Percentiles rank a stretch among this genome's conserved stretches.
Evolutionary conservation across 2,329 filamentous ascomycete species (phyloP).

Genomic region (Xylariaceae sp.): DNA sequence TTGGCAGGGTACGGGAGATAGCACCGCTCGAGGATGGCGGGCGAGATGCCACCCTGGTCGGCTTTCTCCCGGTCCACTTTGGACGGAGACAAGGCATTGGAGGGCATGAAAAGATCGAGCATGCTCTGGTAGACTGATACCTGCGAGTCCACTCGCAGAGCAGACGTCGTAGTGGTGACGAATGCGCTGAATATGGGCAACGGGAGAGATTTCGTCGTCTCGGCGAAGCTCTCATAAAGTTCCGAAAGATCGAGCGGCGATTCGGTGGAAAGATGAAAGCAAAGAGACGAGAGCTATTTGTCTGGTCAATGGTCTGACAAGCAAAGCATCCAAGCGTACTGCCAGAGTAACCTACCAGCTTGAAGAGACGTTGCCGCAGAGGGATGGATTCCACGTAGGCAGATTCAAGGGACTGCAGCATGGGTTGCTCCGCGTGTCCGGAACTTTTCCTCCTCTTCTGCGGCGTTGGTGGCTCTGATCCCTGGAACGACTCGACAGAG

Average conservation of each 20-base stretch:
- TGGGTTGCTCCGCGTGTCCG: constrained; percentile 19
- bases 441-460: constrained; percentile 27
- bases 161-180: constrained; percentile 33
- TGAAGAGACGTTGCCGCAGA: constrained; percentile 56
- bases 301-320: constrained; percentile 11
- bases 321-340: neutral
- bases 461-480: constrained; percentile 39
- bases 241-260: constrained; percentile 36
- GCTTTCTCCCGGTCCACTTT: constrained; percentile 31
- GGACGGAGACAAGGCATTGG: constrained; percentile 33
- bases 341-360: constrained; percentile 36
- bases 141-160: constrained; percentile 30
- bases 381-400: constrained; percentile 46
- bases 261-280: constrained; percentile 37
- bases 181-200: constrained; percentile 51
- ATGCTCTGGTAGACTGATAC: constrained; percentile 38
- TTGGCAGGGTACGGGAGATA: constrained; percentile 62
- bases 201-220: constrained; percentile 50
- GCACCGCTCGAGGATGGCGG: constrained; percentile 43
- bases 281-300: constrained; percentile 35
- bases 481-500: constrained; percentile 33
- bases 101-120: constrained; percentile 37
- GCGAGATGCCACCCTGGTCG: constrained; percentile 32
- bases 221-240: constrained; percentile 52
- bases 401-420: constrained; percentile 32